Evolutionary conservation across 805 yeast species (phyloP), one percentile per base, ranked within the genome.

Genomic region (Metahyphopichia silvanorum): DNA sequence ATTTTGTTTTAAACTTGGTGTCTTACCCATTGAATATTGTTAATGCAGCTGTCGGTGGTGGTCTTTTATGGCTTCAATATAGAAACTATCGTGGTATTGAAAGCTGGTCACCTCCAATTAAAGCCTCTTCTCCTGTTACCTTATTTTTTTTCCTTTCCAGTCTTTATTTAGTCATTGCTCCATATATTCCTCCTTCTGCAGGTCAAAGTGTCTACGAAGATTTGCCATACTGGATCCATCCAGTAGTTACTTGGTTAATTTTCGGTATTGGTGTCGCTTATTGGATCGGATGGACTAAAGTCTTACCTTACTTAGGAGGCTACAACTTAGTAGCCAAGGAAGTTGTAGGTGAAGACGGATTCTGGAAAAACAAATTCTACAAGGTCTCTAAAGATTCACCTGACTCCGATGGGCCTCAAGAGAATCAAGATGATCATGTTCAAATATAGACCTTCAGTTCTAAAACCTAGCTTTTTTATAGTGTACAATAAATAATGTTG

Each of bases 11-110:
- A 57, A 85, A 86, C 59, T 69, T 86, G 64, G 81, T 84, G 46
- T 79, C 91, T 2, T 86, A 86, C 55, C 91, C 95, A 31, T 73
- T 80, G 63, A 82, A 86, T 50, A 80, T 86, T 31, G 82, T 86
- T 48, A 82, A 85, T 55, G 63, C 79, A 19, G 66, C 69, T 27
- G 77, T 86, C 24, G 79, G 83, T 12, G 47, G 71, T 32, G 95
- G 85, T 13, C 63, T 81, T 44, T 53, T 85, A 30, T 74, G 69
- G 52, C 57, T 83, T 31, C 74, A 79, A 53, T 65, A 71, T 54
- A 70, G 73, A 49, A 63, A 66, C 21, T 51, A 52, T 35, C 68
- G 64, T 45, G 85, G 85, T 8, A 56, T 52, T 30, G 42, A 64
- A 7, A 68, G 57, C 29, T 85, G 93, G 91, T 65, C 72, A 25